A percentile compares a stretch with the other conserved stretches of the same genome.
Conservation (phyloP, 192 early-diverging fungal genomes). For the Rhizophagus clarus region DNA sequence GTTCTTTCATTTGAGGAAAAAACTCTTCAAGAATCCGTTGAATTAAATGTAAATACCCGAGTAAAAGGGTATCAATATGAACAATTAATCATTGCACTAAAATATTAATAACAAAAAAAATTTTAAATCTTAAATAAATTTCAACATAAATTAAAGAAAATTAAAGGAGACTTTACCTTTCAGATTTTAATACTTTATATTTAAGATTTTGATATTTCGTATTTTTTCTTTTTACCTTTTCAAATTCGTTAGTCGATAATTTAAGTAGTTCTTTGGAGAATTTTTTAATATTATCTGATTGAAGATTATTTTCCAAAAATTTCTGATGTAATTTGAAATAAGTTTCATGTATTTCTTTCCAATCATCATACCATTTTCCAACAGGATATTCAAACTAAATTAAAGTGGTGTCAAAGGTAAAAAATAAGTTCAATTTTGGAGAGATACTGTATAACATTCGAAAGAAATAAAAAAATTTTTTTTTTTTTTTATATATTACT, state of each 20-base stretch:
- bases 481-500: neutral
- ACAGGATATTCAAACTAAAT: neutral
- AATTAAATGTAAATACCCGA: neutral
- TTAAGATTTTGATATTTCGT: neutral
- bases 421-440: neutral
- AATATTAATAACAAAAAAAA: neutral
- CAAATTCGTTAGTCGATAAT: neutral
- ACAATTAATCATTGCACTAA: neutral
- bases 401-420: neutral
- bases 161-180: neutral
- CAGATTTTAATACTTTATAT: neutral
- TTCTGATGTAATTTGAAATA: neutral
- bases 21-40: neutral
- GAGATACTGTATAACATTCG: no score
- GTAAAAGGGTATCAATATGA: slow-evolving; percentile 10
- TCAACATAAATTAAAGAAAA: neutral
- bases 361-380: neutral
- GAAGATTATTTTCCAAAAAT: neutral
- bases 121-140: neutral
- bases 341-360: neutral
- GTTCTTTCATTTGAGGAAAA: neutral
- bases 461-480: neutral
- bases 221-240: neutral
- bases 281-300: neutral
- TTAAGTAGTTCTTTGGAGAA: neutral